A percentile compares a stretch with the other conserved stretches of the same genome.
Evolutionary conservation across 2,329 filamentous ascomycete species (phyloP).

Genomic region (Penicillium sp.): DNA sequence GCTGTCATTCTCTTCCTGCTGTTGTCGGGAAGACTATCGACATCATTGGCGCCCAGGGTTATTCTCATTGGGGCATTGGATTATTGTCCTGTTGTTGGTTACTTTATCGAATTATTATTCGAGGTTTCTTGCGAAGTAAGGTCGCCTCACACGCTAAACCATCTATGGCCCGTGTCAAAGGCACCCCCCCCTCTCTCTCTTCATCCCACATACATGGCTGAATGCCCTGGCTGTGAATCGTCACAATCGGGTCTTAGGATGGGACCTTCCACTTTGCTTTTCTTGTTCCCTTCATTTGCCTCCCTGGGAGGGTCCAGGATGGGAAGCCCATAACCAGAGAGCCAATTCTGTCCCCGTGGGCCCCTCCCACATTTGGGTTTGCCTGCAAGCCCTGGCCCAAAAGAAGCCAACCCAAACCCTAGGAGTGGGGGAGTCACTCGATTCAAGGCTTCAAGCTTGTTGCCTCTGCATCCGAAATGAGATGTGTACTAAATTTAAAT

Average conservation of each 20-base stretch:
- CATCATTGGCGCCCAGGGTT: background rate
- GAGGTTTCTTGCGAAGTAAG: constrained; percentile 20
- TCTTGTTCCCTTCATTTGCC: constrained; percentile 8
- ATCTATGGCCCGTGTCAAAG: constrained; percentile 17
- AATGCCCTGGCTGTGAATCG: constrained; percentile 17
- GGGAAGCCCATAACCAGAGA: background rate
- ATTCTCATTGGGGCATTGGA: background rate
- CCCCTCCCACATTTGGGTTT: constrained; percentile 23
- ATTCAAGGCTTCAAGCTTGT: background rate
- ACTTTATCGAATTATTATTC: background rate
- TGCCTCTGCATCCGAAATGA: background rate
- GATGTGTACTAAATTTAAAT: background rate
- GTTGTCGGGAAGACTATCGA: background rate
- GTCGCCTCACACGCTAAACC: constrained; percentile 26
- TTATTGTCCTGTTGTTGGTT: background rate
- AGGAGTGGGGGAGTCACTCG: too few relatives aligned
- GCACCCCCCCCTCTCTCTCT: background rate
- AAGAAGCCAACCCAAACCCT: background rate
- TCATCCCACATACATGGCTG: constrained; percentile 15
- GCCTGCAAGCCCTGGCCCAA: constrained; percentile 9
- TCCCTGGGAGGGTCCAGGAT: constrained; percentile 9
- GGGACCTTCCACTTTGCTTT: background rate
- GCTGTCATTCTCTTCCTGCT: background rate
- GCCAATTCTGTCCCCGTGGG: constrained; percentile 16
- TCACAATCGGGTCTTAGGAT: constrained; percentile 2